Evolutionary conservation across 768 basidiomycete species (phyloP).

Genomic region (Wakefieldia striispora): DNA sequence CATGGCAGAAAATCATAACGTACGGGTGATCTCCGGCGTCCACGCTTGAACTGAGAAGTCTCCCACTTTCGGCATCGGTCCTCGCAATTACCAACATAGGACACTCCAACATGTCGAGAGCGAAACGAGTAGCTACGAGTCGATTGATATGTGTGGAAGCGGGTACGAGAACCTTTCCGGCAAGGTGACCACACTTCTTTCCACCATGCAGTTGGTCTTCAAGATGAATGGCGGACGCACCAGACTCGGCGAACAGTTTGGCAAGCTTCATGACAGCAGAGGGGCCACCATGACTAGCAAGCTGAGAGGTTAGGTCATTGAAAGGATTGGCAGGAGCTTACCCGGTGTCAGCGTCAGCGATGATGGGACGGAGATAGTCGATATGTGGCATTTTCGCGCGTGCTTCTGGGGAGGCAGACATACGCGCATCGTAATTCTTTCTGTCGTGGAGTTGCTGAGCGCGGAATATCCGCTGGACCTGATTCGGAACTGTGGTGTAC

Average conservation of each 20-base stretch:
- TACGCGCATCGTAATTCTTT: conserved; percentile 88
- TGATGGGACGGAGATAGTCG: conserved; percentile 89
- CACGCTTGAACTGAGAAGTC: conserved; percentile 79
- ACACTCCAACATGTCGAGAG: conserved; percentile 85
- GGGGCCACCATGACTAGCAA: conserved; percentile 79
- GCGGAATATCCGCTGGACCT: conserved; percentile 87
- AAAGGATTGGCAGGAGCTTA: conserved; percentile 31
- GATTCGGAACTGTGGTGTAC: conserved; percentile 94
- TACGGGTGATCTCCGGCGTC: conserved; percentile 73
- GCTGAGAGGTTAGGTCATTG: conserved; percentile 6
- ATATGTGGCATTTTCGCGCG: conserved; percentile 72
- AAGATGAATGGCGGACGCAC: conserved; percentile 86
- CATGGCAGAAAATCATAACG: conserved; percentile 29
- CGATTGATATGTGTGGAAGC: conserved; percentile 84
- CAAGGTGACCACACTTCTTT: conserved; percentile 93
- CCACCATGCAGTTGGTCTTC: conserved; percentile 95
- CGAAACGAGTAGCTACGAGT: conserved; percentile 82
- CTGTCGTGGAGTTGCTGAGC: conserved; percentile 92
- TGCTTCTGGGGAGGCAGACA: conserved; percentile 59
- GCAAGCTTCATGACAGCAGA: conserved; percentile 93
- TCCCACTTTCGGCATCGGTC: conserved; percentile 87
- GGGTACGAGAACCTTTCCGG: conserved; percentile 91
- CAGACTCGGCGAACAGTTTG: conserved; percentile 94
- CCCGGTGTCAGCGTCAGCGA: conserved; percentile 96
- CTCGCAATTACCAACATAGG: conserved; percentile 89